A percentile compares a stretch with the other conserved stretches of the same genome.
Conservation (phyloP, 225 moss, liverwort and hornwort species). For the Sphagnum contortum region DNA sequence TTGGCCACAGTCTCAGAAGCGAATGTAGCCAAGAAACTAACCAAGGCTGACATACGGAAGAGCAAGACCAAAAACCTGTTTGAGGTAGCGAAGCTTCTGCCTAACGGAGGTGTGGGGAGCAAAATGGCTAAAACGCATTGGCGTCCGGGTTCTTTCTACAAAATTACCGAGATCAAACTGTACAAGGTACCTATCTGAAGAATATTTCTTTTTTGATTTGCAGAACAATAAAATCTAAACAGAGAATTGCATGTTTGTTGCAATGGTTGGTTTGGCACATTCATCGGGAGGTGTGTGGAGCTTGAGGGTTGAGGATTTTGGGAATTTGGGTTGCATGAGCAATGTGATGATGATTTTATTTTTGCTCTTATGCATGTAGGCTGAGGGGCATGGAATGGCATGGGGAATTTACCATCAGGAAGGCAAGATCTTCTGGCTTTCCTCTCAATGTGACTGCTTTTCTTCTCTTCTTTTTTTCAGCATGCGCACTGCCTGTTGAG, state of each 20-base stretch:
- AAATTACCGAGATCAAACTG: slow-evolving; percentile 26
- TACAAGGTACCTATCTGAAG: slow-evolving; percentile 15
- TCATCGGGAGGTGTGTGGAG: too few relatives aligned
- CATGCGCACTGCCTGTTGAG: too few relatives aligned
- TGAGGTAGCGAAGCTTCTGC: slow-evolving; percentile 22
- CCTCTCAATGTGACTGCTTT: not conserved
- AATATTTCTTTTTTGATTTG: too few relatives aligned
- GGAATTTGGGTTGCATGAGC: too few relatives aligned
- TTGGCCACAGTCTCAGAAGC: slow-evolving; percentile 10
- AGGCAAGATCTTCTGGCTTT: slow-evolving; percentile 14
- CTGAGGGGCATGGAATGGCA: slow-evolving; percentile 36
- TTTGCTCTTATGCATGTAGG: slow-evolving; percentile 13
- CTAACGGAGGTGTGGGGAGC: slow-evolving; percentile 27
- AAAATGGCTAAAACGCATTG: slow-evolving; percentile 35
- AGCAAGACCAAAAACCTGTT: slow-evolving; percentile 33
- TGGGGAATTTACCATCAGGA: slow-evolving; percentile 41
- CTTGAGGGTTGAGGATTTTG: too few relatives aligned
- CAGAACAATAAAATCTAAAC: too few relatives aligned
- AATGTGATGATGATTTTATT: not conserved
- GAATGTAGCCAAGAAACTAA: slow-evolving; percentile 12
- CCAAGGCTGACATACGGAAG: slow-evolving; percentile 12
- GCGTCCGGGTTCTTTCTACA: slow-evolving; percentile 19
- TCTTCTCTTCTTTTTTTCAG: too few relatives aligned
- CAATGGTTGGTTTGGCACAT: too few relatives aligned
- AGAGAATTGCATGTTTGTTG: too few relatives aligned